Evolutionary conservation across 768 basidiomycete species (phyloP).

Genomic region (Infundibulicybe gibba): DNA sequence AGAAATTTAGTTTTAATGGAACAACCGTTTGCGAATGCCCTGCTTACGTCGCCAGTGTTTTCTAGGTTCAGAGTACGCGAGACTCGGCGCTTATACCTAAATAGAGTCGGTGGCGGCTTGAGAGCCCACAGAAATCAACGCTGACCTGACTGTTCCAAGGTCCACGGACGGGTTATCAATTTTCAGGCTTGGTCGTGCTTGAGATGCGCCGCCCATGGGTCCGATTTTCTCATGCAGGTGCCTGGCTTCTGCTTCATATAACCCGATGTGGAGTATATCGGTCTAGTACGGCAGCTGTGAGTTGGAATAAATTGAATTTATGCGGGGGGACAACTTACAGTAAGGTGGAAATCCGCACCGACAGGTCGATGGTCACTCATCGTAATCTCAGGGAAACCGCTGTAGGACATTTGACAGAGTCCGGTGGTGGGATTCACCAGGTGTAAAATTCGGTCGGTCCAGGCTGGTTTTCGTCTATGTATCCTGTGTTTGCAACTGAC

Average conservation of each 20-base stretch:
- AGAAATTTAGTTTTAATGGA: not conserved
- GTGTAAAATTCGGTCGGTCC: constrained; percentile 80
- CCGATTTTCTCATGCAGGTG: constrained; percentile 44
- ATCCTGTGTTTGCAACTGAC: constrained; percentile 1
- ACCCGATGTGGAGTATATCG: no score
- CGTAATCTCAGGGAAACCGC: constrained; percentile 57
- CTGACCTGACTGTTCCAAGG: constrained; percentile 57
- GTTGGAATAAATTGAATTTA: not conserved
- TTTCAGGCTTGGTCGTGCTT: constrained; percentile 38
- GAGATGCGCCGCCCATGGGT: constrained; percentile 41
- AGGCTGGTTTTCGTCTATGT: constrained; percentile 72
- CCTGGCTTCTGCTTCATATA: constrained; percentile 25
- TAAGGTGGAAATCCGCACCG: constrained; percentile 60
- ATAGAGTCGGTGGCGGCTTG: not conserved
- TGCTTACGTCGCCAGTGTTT: constrained; percentile 57
- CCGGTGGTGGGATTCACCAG: constrained; percentile 36
- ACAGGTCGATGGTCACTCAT: constrained; percentile 85
- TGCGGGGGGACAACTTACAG: constrained; percentile 45
- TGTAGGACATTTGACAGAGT: constrained; percentile 53
- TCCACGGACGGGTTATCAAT: constrained; percentile 46
- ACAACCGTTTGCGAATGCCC: not conserved
- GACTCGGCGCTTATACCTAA: constrained; percentile 44
- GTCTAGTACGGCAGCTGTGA: no score
- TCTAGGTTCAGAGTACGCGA: constrained; percentile 38
- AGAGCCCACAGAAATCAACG: not conserved